A percentile compares a stretch with the other conserved stretches of the same genome.
Conservation (phyloP, 306 rosid species). For the Sicyos edulis region DNA sequence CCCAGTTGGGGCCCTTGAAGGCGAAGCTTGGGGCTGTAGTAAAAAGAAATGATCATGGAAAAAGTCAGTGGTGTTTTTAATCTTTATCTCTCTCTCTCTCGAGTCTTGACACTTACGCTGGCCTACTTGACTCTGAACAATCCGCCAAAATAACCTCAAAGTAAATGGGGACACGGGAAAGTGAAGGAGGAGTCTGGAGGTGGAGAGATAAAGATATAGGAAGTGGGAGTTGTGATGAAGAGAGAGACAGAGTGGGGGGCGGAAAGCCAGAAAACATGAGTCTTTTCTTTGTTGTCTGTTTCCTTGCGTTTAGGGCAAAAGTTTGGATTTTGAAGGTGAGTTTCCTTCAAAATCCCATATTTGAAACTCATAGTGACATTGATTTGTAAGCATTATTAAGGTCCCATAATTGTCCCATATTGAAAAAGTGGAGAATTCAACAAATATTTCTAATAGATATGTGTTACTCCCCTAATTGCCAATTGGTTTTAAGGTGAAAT, state of each 20-base stretch:
- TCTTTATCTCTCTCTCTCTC: slow-evolving; percentile 14
- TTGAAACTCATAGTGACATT: no score
- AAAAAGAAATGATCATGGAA: slow-evolving; percentile 11
- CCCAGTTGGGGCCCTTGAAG: slow-evolving; percentile 12
- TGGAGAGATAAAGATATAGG: background rate
- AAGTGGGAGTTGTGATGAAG: slow-evolving; percentile 3
- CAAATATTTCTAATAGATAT: no score
- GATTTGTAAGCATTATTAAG: no score
- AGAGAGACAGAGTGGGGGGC: slow-evolving; percentile 1
- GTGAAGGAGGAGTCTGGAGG: slow-evolving; percentile 4
- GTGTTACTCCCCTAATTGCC: no score
- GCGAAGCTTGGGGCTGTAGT: background rate
- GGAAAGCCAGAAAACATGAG: slow-evolving; percentile 39
- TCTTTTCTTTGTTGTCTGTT: slow-evolving; percentile 14
- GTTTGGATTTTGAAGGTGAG: no score
- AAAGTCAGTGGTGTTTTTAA: slow-evolving; percentile 11
- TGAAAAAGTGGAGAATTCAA: no score
- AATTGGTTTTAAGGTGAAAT: no score
- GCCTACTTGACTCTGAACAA: slow-evolving; percentile 17
- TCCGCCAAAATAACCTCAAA: slow-evolving; percentile 8
- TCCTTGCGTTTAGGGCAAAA: no score
- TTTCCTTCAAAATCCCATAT: no score
- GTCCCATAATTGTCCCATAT: no score
- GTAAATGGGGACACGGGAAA: slow-evolving; percentile 22
- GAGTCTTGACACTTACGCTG: slow-evolving; percentile 17